Percentiles rank a stretch among this genome's conserved stretches.
Evolutionary conservation across 768 basidiomycete genomes (phyloP).

Genomic region (Rhodotorula diobovata): DNA sequence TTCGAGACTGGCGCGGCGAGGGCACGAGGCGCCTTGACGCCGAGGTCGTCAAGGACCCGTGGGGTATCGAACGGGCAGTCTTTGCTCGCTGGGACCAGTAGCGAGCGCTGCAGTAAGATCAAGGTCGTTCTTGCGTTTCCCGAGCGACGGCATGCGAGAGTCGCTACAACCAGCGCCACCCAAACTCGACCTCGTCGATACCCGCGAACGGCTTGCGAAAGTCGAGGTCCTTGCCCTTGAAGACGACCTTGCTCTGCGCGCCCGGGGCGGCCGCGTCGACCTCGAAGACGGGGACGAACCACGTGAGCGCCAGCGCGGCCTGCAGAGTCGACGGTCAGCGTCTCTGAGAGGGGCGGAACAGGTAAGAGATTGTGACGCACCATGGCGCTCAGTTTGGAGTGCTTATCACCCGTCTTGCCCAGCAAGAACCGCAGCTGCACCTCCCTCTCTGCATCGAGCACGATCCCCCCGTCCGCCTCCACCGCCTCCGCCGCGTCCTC

Average conservation of each 20-base stretch:
- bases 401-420: slow-evolving; percentile 32
- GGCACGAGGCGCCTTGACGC: not conserved
- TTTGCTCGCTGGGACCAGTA: slow-evolving; percentile 1
- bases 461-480: slow-evolving; percentile 17
- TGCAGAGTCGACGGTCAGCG: slow-evolving; percentile 1
- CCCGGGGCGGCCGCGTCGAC: not conserved
- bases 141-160: too few species aligned
- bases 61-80: slow-evolving; percentile 34
- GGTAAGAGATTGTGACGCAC: not conserved
- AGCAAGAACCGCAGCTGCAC: slow-evolving; percentile 19
- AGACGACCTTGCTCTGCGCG: not conserved
- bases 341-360: not conserved
- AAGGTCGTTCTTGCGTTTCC: too few species aligned
- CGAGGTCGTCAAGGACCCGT: slow-evolving; percentile 30
- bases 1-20: not conserved
- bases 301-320: slow-evolving; percentile 28
- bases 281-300: slow-evolving; percentile 34
- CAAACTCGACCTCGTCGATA: slow-evolving; percentile 21
- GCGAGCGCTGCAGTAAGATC: too few species aligned
- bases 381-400: slow-evolving; percentile 21
- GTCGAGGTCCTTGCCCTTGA: slow-evolving; percentile 27
- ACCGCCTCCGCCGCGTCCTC: slow-evolving; percentile 1
- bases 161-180: slow-evolving; percentile 17
- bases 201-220: slow-evolving; percentile 31
- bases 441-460: slow-evolving; percentile 30